phyloP scores from a whole-genome alignment of 345 rosid species.

The Linum tenue region DNA sequence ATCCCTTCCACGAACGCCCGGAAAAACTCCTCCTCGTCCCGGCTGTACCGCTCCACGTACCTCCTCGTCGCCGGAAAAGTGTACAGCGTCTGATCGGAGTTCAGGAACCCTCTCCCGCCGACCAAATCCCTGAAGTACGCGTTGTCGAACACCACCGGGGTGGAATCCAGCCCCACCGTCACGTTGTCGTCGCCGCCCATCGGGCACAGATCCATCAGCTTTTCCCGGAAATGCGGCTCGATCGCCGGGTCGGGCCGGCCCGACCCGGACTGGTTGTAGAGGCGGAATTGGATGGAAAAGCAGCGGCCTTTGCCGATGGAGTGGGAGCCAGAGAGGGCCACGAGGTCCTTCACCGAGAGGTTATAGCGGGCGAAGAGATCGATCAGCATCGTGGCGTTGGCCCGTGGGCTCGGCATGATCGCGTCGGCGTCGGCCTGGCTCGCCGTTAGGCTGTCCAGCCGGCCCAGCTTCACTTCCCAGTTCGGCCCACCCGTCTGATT shows the following conservation, averaged over 20 bases:
- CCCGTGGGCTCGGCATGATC: conserved; percentile 85
- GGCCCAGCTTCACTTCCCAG: conserved; percentile 83
- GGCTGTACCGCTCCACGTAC: conserved; percentile 45
- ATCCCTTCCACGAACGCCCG: conserved; percentile 61
- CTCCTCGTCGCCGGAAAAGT: conserved; percentile 42
- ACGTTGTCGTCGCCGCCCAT: conserved; percentile 56
- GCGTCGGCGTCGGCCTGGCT: conserved; percentile 55
- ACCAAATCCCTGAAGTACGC: conserved; percentile 80
- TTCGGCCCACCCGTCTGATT: conserved; percentile 73
- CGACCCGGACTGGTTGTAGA: conserved; percentile 79
- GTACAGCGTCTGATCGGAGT: conserved; percentile 75
- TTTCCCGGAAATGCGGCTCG: conserved; percentile 40
- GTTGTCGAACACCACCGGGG: conserved; percentile 57
- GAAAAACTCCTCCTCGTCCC: conserved; percentile 44
- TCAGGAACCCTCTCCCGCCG: conserved; percentile 70
- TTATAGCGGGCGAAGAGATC: conserved; percentile 47
- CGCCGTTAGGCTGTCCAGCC: conserved; percentile 69
- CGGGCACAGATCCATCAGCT: conserved; percentile 65
- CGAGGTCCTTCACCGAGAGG: conserved; percentile 68
- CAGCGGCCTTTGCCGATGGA: conserved; percentile 83
- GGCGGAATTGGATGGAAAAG: conserved; percentile 73
- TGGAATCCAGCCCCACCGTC: conserved; percentile 66
- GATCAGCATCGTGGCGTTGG: conserved; percentile 53
- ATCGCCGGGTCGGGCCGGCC: conserved; percentile 60
- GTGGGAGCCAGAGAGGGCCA: conserved; percentile 94